Percentiles rank a stretch among this genome's conserved stretches.
phyloP scores from a whole-genome alignment of 1,284 basidiomycete genomes.

The Apiotrichum sp. region DNA sequence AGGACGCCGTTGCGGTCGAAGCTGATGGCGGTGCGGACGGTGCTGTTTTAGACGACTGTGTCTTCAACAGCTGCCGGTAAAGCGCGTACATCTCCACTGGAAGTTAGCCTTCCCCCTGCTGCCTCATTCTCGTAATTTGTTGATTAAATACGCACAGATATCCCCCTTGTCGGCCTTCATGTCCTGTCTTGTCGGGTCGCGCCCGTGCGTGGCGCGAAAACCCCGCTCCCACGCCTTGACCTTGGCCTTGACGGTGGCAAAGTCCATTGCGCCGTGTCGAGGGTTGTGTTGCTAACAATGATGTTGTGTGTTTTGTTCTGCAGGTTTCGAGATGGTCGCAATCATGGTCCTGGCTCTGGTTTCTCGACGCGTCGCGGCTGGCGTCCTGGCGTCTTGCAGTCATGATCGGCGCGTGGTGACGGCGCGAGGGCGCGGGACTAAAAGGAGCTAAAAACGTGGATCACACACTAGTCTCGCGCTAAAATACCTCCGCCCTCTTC shows the following conservation, averaged over 20 bases:
- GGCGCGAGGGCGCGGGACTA: no score
- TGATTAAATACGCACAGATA: conserved; percentile 57
- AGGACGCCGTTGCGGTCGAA: neutral
- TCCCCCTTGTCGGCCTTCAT: conserved; percentile 58
- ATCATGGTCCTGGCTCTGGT: no score
- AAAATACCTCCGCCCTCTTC: no score
- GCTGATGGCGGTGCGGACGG: no score
- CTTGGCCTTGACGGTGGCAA: conserved; percentile 57
- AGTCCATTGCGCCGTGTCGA: conserved; percentile 10
- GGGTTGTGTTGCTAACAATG: neutral
- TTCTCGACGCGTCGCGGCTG: no score
- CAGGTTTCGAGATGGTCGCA: no score
- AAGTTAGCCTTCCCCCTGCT: neutral
- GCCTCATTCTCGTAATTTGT: no score
- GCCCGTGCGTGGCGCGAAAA: conserved; percentile 59
- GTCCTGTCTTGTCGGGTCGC: conserved; percentile 67
- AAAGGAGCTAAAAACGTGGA: no score
- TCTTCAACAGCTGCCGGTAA: conserved; percentile 69
- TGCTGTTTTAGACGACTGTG: neutral
- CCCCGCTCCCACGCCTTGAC: conserved; percentile 77
- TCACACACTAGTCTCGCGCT: no score
- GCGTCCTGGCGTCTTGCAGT: no score
- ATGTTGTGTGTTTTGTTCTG: neutral
- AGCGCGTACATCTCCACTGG: conserved; percentile 72
- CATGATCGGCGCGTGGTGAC: no score